Evolutionary conservation across 2,329 filamentous ascomycete species (phyloP), one percentile per base, ranked within the genome.

Genomic region (Cryphonectria japonica): DNA sequence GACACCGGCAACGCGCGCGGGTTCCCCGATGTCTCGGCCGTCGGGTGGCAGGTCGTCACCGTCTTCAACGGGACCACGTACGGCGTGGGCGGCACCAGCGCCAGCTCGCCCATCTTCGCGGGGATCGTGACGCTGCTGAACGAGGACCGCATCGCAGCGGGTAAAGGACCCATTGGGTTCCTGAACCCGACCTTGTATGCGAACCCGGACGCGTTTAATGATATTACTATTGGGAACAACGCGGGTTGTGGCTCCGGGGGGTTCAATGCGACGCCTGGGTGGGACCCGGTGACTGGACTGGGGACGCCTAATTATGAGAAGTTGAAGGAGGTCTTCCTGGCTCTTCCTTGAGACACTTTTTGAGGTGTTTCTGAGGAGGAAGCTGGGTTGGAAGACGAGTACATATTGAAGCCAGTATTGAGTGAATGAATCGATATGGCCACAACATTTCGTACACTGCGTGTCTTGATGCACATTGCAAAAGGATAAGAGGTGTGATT

Each of bases 1-100:
- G 76, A 78, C 1, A 78, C 77, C 0, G 82, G 82, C 11, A 39
- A n/a, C 14, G 54, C 52, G 3, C 80, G 84, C n/a, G 84, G 78
- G 0, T 83, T 84, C 67, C 85, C 84, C 0, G 84, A 86, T 70
- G 82, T 91, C 37, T 80, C 88, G 0, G 86, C 87, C 9, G 88
- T 91, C 77, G 87, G 87, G 22, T 64, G 71, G 5, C 71, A 71
- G 50, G 80, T 80, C 68, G 61, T 71, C 1, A 76, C 79, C 2
- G 75, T 74, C 64, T 76, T 79, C 72, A 73, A 75, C 67, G 77
- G 76, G 2, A 69, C 71, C 13, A 70, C 70, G 22, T 54, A 61
- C 1, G 37, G 74, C 1, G 26, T 79, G 3, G 74, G 74, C 1
- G 79, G 79, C 2, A 81, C 79, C 6, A 81, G 78, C 26, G 83